Conservation (phyloP, 2,329 filamentous ascomycete species). For the Trichophaea hybrida region DNA sequence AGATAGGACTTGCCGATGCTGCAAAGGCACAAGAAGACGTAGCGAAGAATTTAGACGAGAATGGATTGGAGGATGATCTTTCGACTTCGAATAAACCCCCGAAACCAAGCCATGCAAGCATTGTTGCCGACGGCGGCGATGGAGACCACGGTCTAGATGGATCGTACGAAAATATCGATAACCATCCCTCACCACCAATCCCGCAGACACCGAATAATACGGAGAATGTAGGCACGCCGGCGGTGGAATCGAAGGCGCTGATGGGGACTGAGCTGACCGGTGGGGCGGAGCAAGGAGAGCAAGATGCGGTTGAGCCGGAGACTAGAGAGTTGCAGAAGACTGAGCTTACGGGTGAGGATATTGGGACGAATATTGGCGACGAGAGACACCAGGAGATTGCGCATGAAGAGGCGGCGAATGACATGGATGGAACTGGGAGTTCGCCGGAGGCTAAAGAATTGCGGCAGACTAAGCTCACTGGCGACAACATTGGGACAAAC, state of each 20-base stretch:
- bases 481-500: neutral
- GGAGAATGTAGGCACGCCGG: neutral
- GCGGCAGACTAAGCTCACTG: neutral
- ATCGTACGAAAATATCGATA: neutral
- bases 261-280: too few species aligned
- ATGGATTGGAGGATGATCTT: neutral
- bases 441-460: neutral
- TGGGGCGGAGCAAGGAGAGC: neutral
- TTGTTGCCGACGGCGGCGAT: neutral
- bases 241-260: neutral
- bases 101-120: neutral
- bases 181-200: neutral
- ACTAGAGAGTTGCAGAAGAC: neutral
- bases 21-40: neutral
- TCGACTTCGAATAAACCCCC: neutral
- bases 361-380: slow-evolving; percentile 1
- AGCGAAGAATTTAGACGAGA: neutral
- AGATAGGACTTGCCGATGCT: neutral
- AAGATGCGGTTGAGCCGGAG: neutral
- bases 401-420: neutral
- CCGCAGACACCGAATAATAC: neutral
- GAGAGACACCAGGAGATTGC: neutral
- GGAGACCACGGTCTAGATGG: neutral
- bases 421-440: too few species aligned
- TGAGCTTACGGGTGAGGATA: neutral